phyloP scores from a whole-genome alignment of 257 asterid species.

The Solanum verrucosum region DNA sequence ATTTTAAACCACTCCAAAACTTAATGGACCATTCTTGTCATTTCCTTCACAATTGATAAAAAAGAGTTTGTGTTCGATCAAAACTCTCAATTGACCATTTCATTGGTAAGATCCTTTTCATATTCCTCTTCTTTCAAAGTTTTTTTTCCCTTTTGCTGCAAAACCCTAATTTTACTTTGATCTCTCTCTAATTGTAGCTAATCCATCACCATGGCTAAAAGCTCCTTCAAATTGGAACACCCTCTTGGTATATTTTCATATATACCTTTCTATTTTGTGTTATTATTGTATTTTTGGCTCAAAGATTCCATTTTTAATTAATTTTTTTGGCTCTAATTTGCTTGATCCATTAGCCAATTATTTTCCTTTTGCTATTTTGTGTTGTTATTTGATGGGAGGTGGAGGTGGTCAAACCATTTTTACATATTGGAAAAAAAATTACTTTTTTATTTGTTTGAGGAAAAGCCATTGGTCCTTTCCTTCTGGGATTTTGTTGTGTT shows the following conservation, averaged over 20 bases:
- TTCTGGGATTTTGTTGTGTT: background rate
- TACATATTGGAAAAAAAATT: background rate
- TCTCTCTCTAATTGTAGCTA: background rate
- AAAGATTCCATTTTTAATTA: background rate
- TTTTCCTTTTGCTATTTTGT: background rate
- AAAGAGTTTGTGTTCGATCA: background rate
- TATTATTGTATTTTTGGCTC: background rate
- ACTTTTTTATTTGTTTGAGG: background rate
- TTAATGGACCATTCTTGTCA: background rate
- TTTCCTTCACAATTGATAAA: background rate
- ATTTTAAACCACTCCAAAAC: background rate
- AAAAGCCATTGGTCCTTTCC: background rate
- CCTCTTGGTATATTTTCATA: conserved; percentile 16
- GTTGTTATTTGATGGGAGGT: background rate
- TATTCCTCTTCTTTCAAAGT: background rate
- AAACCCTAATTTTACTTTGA: background rate
- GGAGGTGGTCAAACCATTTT: background rate
- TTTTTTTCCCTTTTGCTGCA: background rate
- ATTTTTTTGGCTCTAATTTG: background rate
- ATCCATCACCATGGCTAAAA: conserved; percentile 21
- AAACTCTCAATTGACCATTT: background rate
- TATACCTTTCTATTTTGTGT: background rate
- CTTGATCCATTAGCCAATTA: background rate
- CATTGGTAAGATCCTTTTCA: background rate
- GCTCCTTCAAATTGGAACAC: conserved; percentile 34